Conservation (phyloP, 495 filamentous ascomycete species). For the Podospora conica region DNA sequence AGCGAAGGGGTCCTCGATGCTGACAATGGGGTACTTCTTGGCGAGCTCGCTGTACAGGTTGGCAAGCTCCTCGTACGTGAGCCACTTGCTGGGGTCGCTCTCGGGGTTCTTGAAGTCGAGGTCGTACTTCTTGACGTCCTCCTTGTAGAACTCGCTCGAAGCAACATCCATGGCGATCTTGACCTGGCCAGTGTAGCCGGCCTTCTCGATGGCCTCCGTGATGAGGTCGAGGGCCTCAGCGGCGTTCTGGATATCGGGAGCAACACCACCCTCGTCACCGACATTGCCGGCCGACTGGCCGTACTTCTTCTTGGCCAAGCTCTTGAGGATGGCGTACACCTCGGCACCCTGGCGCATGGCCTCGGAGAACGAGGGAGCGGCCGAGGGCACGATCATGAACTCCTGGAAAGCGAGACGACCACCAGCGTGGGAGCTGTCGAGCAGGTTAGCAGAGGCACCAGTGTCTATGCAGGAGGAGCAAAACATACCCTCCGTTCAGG, state of each 20-base stretch:
- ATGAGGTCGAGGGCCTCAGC: constrained; percentile 97
- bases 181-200: constrained; percentile 91
- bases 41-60: constrained; percentile 83
- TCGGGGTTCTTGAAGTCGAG: constrained; percentile 99
- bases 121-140: constrained; percentile 96
- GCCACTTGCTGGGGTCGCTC: constrained; percentile 89
- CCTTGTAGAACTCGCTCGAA: constrained; percentile 99
- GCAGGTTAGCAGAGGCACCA: constrained; percentile 23
- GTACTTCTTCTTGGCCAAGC: constrained; percentile 98
- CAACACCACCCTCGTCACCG: constrained; percentile 99
- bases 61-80: constrained; percentile 97
- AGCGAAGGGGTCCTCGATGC: constrained; percentile 65
- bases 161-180: constrained; percentile 99
- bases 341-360: constrained; percentile 92
- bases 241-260: constrained; percentile 94
- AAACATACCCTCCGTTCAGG: constrained; percentile 80
- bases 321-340: constrained; percentile 97
- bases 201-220: constrained; percentile 84
- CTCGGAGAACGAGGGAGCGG: constrained; percentile 84
- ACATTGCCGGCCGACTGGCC: constrained; percentile 98
- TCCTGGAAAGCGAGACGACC: constrained; percentile 99
- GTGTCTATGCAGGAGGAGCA: not conserved
- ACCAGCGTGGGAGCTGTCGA: constrained; percentile 79
- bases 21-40: constrained; percentile 95
- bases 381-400: constrained; percentile 97